phyloP scores from a whole-genome alignment of 306 rosid species.

The Cicer arietinum region DNA sequence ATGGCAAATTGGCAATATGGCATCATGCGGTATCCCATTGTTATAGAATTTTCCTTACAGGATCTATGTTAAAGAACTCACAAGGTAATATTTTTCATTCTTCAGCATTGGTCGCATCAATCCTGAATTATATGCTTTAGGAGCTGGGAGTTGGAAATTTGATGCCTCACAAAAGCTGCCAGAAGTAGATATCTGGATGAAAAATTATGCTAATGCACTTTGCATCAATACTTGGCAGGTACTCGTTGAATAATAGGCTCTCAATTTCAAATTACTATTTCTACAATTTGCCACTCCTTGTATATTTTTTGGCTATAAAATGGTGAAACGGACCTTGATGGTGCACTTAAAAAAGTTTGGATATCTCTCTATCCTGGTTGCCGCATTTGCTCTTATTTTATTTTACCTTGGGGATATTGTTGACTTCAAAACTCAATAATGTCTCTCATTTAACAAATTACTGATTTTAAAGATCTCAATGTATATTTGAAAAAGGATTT shows the following conservation, averaged over 20 bases:
- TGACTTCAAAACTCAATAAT: constrained; percentile 25
- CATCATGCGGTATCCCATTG: constrained; percentile 18
- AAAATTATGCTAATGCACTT: constrained; percentile 73
- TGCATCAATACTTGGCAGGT: constrained; percentile 99
- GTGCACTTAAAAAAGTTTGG: constrained; percentile 26
- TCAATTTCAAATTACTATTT: constrained; percentile 22
- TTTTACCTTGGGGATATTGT: neutral
- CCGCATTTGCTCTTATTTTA: neutral
- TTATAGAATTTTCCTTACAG: constrained; percentile 37
- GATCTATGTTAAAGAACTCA: constrained; percentile 41
- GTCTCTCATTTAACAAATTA: constrained; percentile 28
- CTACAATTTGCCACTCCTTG: neutral
- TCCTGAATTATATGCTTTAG: constrained; percentile 83
- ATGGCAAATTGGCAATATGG: neutral
- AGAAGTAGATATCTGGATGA: constrained; percentile 70
- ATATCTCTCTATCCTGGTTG: constrained; percentile 16
- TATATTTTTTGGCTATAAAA: constrained; percentile 24
- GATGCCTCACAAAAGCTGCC: constrained; percentile 53
- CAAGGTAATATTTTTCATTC: constrained; percentile 36
- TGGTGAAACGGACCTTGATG: constrained; percentile 37
- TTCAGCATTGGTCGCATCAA: constrained; percentile 90
- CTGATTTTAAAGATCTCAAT: neutral
- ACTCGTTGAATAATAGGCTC: constrained; percentile 34
- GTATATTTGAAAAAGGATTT: constrained; percentile 10
- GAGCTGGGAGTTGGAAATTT: constrained; percentile 63